These are phyloP conservation scores for Gossypium bickii DNA, from an alignment of 345 rosid genomes.

Conservation along the genomic window DNA sequence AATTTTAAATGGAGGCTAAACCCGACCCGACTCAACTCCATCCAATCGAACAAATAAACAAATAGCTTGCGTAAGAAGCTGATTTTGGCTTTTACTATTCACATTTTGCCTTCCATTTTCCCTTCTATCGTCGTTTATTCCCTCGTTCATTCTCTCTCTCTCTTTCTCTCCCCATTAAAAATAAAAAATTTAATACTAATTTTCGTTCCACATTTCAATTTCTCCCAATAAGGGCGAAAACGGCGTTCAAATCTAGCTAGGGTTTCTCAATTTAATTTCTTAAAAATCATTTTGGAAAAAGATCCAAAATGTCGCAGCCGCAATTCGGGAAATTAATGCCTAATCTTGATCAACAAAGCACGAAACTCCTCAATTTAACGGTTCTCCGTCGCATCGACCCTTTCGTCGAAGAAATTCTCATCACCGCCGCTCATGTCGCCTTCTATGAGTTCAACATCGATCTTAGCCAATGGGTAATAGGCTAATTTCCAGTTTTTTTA, in stretches of 20 bases:
- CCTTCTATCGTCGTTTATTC: too few relatives aligned
- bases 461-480: constrained; percentile 86
- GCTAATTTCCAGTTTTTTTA: constrained; percentile 10
- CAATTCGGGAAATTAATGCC: constrained; percentile 84
- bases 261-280: background rate
- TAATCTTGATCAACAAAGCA: constrained; percentile 79
- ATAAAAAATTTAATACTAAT: too few relatives aligned
- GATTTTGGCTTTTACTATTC: too few relatives aligned
- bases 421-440: constrained; percentile 94
- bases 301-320: constrained; percentile 40
- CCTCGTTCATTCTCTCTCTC: too few relatives aligned
- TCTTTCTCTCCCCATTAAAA: too few relatives aligned
- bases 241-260: background rate
- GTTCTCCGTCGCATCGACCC: constrained; percentile 94
- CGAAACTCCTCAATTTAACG: constrained; percentile 79
- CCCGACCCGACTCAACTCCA: too few relatives aligned
- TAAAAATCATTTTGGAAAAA: background rate
- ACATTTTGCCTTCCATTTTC: too few relatives aligned
- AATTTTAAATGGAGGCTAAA: too few relatives aligned
- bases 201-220: background rate
- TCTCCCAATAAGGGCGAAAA: background rate
- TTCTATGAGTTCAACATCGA: constrained; percentile 92
- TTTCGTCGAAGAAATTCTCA: constrained; percentile 77
- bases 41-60: too few relatives aligned
- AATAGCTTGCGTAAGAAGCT: too few relatives aligned